phyloP scores from a whole-genome alignment of 2,329 filamentous ascomycete genomes.

The Verticillium tricorpus region DNA sequence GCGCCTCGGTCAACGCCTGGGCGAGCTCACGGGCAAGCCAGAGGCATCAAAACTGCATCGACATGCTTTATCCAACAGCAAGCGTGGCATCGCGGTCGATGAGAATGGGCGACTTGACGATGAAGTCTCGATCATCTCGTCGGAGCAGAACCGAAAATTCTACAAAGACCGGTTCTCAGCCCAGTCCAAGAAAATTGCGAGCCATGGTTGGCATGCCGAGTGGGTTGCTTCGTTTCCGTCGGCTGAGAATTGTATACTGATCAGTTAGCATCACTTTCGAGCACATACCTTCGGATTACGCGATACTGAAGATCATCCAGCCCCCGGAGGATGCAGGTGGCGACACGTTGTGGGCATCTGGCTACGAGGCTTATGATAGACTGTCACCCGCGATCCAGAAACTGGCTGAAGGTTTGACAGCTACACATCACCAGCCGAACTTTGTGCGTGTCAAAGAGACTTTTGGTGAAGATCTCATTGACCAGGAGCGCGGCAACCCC shows the following conservation, averaged over 20 bases:
- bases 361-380: conserved; percentile 43
- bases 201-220: conserved; percentile 41
- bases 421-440: conserved; percentile 26
- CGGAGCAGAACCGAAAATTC: conserved; percentile 31
- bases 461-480: conserved; percentile 30
- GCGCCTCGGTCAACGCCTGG: conserved; percentile 42
- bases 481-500: conserved; percentile 9
- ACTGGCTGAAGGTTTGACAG: conserved; percentile 43
- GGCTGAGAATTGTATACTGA: no score
- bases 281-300: conserved; percentile 39
- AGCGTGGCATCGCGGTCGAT: conserved; percentile 35
- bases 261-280: conserved; percentile 36
- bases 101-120: conserved; percentile 40
- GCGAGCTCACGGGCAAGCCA: conserved; percentile 41
- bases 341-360: conserved; percentile 37
- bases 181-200: conserved; percentile 23
- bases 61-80: conserved; percentile 43
- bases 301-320: conserved; percentile 37
- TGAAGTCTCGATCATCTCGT: conserved; percentile 44
- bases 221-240: conserved; percentile 10
- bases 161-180: conserved; percentile 27
- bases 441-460: conserved; percentile 24
- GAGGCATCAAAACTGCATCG: conserved; percentile 37
- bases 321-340: conserved; percentile 36
- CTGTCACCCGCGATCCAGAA: conserved; percentile 40